Percentiles rank a stretch among this genome's conserved stretches.
Evolutionary conservation across 177 flowering plant species (phyloP).

Genomic region (Vitis hybrid): DNA sequence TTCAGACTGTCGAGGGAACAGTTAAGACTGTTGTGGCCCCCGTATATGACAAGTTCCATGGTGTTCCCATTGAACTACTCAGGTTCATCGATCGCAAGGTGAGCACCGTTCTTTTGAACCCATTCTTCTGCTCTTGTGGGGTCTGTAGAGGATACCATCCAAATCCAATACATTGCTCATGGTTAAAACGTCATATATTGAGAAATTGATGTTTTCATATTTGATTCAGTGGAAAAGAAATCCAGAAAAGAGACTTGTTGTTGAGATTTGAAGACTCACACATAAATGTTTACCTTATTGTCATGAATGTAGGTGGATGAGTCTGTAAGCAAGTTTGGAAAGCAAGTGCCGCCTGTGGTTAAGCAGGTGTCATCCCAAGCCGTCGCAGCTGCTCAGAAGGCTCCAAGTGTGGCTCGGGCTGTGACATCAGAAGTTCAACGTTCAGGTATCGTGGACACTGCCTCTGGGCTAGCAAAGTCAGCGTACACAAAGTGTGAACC

Average conservation of each 20-base stretch:
- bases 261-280: too few species aligned
- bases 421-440: conserved; percentile 45
- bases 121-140: not conserved
- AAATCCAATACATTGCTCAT: too few species aligned
- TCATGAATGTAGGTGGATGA: conserved; percentile 42
- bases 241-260: too few species aligned
- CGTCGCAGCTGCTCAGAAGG: conserved; percentile 43
- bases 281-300: not conserved
- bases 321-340: conserved; percentile 42
- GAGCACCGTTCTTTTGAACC: not conserved
- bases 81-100: conserved; percentile 57
- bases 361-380: conserved; percentile 51
- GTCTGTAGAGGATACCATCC: too few species aligned
- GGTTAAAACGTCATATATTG: too few species aligned
- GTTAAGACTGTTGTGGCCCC: conserved; percentile 51
- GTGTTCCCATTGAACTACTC: conserved; percentile 42
- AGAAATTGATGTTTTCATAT: not conserved
- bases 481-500: conserved; percentile 56
- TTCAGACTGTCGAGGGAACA: conserved; percentile 47
- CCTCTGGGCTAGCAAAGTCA: conserved; percentile 42
- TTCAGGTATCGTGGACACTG: conserved; percentile 35
- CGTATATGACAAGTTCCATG: conserved; percentile 42
- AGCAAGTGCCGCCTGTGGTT: conserved; percentile 38
- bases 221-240: not conserved
- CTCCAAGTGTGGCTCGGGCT: conserved; percentile 43